These are phyloP conservation scores for Saturnispora quitensis DNA, from an alignment of 805 yeast species.

Conservation along the genomic window DNA sequence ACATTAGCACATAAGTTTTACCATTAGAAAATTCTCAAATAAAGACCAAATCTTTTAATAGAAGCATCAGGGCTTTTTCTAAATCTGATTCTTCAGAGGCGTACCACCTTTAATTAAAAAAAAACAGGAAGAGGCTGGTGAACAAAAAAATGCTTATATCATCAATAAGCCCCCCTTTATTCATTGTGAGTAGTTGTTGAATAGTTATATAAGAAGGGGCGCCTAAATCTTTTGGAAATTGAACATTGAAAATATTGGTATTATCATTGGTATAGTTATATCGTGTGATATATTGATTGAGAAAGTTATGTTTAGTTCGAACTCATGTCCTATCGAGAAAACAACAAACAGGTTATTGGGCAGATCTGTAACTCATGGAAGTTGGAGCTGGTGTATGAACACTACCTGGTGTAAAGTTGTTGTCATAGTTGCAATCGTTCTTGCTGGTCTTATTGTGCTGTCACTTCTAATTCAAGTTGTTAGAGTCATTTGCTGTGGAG, in stretches of 20 bases:
- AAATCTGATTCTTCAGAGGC: background rate
- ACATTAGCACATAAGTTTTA: no score
- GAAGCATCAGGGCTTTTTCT: background rate
- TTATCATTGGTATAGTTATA: background rate
- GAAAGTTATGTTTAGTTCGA: background rate
- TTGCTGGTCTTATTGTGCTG: conserved; percentile 44
- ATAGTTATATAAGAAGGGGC: background rate
- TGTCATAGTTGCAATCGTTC: conserved; percentile 61
- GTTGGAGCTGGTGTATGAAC: conserved; percentile 76
- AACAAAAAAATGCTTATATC: background rate
- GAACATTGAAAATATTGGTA: background rate
- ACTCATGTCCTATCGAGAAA: conserved; percentile 1
- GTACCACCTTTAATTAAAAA: background rate
- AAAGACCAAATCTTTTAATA: background rate
- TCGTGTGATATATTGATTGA: background rate
- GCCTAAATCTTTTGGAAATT: background rate
- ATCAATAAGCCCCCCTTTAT: background rate
- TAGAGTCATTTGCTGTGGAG: conserved; percentile 52
- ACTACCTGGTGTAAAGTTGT: conserved; percentile 66
- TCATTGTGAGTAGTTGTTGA: background rate
- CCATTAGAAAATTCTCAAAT: no score
- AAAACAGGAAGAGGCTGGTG: background rate
- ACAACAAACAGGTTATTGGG: background rate
- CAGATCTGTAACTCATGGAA: conserved; percentile 4
- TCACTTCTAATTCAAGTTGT: conserved; percentile 51